A percentile compares a stretch with the other conserved stretches of the same genome.
Conservation (phyloP, 1,139 yeast genomes). For the Meyerozyma guilliermondii region DNA sequence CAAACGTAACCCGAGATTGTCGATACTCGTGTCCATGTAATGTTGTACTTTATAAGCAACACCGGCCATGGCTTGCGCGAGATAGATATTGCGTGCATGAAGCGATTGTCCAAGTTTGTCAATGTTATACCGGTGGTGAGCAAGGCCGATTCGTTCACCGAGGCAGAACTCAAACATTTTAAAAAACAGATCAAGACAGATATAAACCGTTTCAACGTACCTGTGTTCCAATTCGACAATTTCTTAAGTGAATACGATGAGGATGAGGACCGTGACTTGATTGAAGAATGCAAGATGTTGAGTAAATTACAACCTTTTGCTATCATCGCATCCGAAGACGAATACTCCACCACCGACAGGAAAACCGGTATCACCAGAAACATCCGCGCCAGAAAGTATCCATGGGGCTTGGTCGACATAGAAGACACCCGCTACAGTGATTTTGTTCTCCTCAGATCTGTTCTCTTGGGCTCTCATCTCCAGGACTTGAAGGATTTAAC, state of each 20-base stretch:
- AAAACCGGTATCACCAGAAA: conserved; percentile 47
- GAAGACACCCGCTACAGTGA: conserved; percentile 83
- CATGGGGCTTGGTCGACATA: conserved; percentile 88
- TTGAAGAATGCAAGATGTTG: conserved; percentile 75
- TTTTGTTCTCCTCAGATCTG: conserved; percentile 76
- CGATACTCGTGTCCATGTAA: conserved; percentile 71
- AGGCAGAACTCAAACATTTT: conserved; percentile 59
- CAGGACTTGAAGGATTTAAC: conserved; percentile 92
- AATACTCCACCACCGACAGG: conserved; percentile 47
- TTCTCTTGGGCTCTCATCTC: conserved; percentile 84
- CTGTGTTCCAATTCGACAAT: conserved; percentile 71
- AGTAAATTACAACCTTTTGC: conserved; percentile 84
- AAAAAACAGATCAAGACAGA: conserved; percentile 60
- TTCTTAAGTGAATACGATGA: conserved; percentile 39
- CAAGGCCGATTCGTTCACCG: conserved; percentile 83
- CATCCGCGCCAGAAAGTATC: conserved; percentile 80
- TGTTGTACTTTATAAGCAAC: conserved; percentile 66
- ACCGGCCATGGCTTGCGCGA: conserved; percentile 78
- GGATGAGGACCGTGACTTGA: conserved; percentile 65
- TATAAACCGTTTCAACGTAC: conserved; percentile 70
- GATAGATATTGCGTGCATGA: conserved; percentile 73
- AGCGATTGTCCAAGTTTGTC: conserved; percentile 69
- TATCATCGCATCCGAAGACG: conserved; percentile 65
- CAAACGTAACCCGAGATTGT: conserved; percentile 77
- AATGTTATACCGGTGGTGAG: conserved; percentile 86